Conservation (phyloP, 257 asterid species). For the Fraxinus pennsylvanica region DNA sequence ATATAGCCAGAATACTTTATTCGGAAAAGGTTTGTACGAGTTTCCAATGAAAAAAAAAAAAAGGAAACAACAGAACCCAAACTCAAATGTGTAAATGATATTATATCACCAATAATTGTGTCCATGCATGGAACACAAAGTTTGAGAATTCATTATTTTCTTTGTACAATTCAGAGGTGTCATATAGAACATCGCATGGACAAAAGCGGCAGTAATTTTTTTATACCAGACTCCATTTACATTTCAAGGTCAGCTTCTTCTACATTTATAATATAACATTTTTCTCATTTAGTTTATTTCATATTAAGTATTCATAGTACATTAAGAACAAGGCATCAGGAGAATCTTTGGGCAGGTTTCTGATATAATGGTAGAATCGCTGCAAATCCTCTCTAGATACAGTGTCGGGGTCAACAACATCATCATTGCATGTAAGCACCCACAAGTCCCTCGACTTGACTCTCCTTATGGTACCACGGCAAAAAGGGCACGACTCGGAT, state of each 20-base stretch:
- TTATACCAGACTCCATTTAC: constrained; percentile 50
- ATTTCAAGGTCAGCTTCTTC: constrained; percentile 52
- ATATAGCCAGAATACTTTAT: not conserved
- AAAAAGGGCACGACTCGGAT: constrained; percentile 87
- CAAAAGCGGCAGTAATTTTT: constrained; percentile 40
- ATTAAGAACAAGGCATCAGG: constrained; percentile 73
- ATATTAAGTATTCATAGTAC: constrained; percentile 78
- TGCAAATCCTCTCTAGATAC: constrained; percentile 63
- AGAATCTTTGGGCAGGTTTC: constrained; percentile 71
- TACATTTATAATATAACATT: constrained; percentile 41
- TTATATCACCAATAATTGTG: not conserved
- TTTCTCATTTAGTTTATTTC: constrained; percentile 30
- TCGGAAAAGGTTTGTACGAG: not conserved
- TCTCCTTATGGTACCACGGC: constrained; percentile 76
- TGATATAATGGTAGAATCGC: constrained; percentile 65
- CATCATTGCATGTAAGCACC: constrained; percentile 78
- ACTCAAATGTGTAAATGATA: not conserved
- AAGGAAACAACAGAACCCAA: not conserved
- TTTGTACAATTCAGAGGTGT: constrained; percentile 21
- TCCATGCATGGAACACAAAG: not conserved
- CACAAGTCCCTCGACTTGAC: constrained; percentile 79
- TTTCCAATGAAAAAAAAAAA: not conserved
- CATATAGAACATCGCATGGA: constrained; percentile 33
- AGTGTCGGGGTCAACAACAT: constrained; percentile 59
- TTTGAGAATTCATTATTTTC: constrained; percentile 7